Percentiles rank a stretch among this genome's conserved stretches.
Evolutionary conservation across 1,284 basidiomycete genomes (phyloP).

Genomic region (Cutaneotrichosporon daszewskae): DNA sequence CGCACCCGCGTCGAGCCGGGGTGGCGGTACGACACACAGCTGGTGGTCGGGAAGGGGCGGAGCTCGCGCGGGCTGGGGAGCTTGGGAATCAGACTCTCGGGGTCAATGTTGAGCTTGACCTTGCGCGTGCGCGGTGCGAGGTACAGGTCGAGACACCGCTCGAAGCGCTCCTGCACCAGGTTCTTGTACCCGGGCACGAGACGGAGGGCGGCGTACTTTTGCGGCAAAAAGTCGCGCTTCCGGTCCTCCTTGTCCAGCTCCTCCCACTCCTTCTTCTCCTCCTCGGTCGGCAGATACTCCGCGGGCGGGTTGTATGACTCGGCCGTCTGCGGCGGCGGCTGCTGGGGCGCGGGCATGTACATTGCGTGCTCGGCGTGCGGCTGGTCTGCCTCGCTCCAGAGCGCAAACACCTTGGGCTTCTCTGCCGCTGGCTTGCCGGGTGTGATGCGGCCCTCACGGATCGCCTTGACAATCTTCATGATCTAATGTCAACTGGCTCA

Average conservation of each 20-base stretch:
- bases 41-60: constrained; percentile 88
- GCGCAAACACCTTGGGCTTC: constrained; percentile 74
- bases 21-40: constrained; percentile 65
- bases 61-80: constrained; percentile 90
- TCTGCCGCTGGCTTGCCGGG: constrained; percentile 69
- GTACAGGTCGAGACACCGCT: constrained; percentile 92
- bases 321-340: constrained; percentile 77
- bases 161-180: constrained; percentile 92
- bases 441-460: constrained; percentile 88
- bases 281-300: constrained; percentile 89
- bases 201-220: constrained; percentile 78
- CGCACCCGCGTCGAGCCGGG: constrained; percentile 61
- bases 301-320: constrained; percentile 99
- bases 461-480: constrained; percentile 99
- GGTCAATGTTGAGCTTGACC: constrained; percentile 82
- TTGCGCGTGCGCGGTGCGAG: constrained; percentile 88
- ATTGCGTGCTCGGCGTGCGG: constrained; percentile 65
- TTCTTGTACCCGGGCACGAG: constrained; percentile 86
- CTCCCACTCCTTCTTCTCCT: constrained; percentile 81
- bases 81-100: constrained; percentile 86
- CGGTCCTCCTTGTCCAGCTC: constrained; percentile 82
- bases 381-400: constrained; percentile 72
- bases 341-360: constrained; percentile 86
- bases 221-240: constrained; percentile 81
- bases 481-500: constrained; percentile 54